Conservation (phyloP, 331 rosid genomes). For the Cydonia oblonga region DNA sequence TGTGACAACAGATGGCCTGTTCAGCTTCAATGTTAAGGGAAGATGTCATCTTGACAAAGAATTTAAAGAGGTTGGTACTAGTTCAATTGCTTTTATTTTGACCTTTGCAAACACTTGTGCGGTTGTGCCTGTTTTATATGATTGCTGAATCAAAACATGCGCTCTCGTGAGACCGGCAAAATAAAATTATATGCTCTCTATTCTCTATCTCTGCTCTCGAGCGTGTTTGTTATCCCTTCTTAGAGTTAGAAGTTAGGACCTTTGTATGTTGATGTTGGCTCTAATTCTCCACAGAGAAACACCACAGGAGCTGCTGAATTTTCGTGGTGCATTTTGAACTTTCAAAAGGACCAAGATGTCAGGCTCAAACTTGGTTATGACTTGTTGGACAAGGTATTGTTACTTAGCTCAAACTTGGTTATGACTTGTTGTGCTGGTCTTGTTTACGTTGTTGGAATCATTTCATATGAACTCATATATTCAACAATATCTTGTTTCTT, state of each 20-base stretch:
- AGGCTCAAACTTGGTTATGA: slow-evolving; percentile 76
- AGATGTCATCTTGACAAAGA: slow-evolving; percentile 49
- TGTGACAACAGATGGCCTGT: slow-evolving; percentile 34
- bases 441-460: not conserved
- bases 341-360: slow-evolving; percentile 79
- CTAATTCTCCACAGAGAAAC: slow-evolving; percentile 36
- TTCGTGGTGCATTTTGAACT: slow-evolving; percentile 57
- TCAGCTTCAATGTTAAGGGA: slow-evolving; percentile 68
- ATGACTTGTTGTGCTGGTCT: not conserved
- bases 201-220: not conserved
- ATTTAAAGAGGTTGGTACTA: slow-evolving; percentile 45
- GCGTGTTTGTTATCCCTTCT: not conserved
- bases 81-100: not conserved
- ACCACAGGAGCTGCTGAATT: slow-evolving; percentile 70
- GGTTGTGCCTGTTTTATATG: not conserved
- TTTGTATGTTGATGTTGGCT: not conserved
- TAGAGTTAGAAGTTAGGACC: not conserved
- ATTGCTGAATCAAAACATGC: not conserved
- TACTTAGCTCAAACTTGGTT: not conserved
- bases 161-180: not conserved
- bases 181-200: not conserved
- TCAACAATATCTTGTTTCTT: not conserved
- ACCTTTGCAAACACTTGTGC: not conserved
- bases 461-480: not conserved
- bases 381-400: slow-evolving; percentile 48